Base-by-base conservation (phyloP, 768 basidiomycete genomes). In the Ephemerocybe angulata region DNA sequence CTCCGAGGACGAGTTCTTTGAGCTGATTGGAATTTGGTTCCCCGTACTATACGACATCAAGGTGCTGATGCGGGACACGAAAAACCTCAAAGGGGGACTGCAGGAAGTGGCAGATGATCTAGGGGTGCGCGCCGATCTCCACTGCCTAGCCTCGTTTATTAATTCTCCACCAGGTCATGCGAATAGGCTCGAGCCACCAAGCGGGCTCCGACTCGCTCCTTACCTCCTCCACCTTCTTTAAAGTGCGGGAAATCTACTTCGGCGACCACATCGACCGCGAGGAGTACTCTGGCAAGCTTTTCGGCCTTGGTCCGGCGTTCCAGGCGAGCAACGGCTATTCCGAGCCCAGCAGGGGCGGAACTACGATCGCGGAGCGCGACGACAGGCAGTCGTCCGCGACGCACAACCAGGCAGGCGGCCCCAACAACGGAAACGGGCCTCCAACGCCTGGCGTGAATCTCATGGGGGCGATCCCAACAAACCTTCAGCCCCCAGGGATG, bases 1-100 rank as follows among this genome's bases (percentile, higher is more conserved):
- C 19, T 85, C 85, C 24, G 97, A 99, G 72, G 88, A 90, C 58
- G 80, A 82, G 4, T 98, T 98, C 75, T 97, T 98, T 68, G 84
- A 90, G 43, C 82, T 88, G 43, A 78, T 98, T 28, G 80, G 75
- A 56, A 86, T 83, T 60, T 98, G 97, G 96, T 98, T 99, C 71
- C 96, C 96, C 0, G 86, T 85, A 41, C 87, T 97, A 42, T 98
- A 97, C 70, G 97, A 99, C 71, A 93, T 98, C 79, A 99, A 98
- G 72, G 93, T 88, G 71, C 83, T 99, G 71, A 93, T 96, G 85
- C 86, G 92, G 62, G 83, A 81, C 58, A 88, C 85, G 55, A 94
- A 94, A 70, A 79, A 88, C 52, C 79, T 90, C 60, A 91, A 94
- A 65, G 95, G 95, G 7, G 86, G 87, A 1, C 72, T 99, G 51